Evolutionary conservation across 257 asterid species (phyloP).

Genomic region (Linaria vulgaris): DNA sequence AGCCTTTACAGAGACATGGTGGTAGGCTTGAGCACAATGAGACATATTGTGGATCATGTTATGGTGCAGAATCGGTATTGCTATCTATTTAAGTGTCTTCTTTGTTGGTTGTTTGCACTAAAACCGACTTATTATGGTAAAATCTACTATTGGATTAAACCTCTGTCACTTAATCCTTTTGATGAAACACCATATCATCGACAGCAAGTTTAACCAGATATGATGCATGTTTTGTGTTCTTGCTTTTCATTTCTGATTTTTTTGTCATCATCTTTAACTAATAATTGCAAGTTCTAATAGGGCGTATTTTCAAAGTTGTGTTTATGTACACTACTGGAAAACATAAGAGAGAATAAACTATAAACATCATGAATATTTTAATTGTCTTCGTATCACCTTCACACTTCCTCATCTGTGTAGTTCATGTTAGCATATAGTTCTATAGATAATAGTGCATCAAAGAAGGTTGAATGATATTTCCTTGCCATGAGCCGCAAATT

Average conservation of each 20-base stretch:
- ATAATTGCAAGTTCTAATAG: constrained; percentile 8
- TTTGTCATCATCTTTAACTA: constrained; percentile 2
- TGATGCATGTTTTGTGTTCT: constrained; percentile 10
- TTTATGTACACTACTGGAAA: constrained; percentile 1
- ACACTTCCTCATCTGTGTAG: background rate
- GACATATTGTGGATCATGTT: constrained; percentile 96
- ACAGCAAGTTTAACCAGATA: constrained; percentile 1
- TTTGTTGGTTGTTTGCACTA: constrained; percentile 10
- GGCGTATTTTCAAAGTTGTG: constrained; percentile 5
- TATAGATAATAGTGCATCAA: constrained; percentile 5
- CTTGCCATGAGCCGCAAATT: background rate
- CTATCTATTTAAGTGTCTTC: constrained; percentile 21
- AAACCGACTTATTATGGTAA: constrained; percentile 9
- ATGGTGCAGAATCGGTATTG: constrained; percentile 90
- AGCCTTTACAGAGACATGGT: constrained; percentile 95
- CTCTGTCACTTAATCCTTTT: background rate
- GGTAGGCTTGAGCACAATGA: constrained; percentile 96
- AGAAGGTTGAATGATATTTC: background rate
- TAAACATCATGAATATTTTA: too few relatives aligned
- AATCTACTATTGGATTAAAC: constrained; percentile 9
- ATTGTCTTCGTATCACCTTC: too few relatives aligned
- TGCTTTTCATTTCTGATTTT: background rate
- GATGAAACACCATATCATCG: background rate
- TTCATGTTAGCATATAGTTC: background rate
- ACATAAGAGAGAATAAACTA: background rate